Percentiles rank a stretch among this genome's conserved stretches.
These are phyloP conservation scores for Blastobotrys aristatus DNA, from an alignment of 1,139 yeast species.

Conservation along the genomic window DNA sequence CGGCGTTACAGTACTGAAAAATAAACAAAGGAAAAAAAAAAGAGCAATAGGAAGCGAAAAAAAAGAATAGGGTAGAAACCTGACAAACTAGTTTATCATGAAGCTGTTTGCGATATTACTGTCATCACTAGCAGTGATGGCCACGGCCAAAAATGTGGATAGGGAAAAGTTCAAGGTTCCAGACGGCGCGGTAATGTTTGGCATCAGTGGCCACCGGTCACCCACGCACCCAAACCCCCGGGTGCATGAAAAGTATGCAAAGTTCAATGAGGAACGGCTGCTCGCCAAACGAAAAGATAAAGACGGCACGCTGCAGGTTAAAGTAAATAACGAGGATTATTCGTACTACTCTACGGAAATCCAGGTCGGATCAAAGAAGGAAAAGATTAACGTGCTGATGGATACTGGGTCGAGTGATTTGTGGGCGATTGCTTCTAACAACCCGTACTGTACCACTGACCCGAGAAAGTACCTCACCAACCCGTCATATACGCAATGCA, in stretches of 20 bases:
- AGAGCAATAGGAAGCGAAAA: background rate
- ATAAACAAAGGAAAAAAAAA: too few relatives aligned
- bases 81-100: background rate
- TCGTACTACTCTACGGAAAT: conserved; percentile 37
- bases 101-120: too few relatives aligned
- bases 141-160: background rate
- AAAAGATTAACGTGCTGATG: conserved; percentile 33
- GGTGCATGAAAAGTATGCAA: conserved; percentile 1
- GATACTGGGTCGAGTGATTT: conserved; percentile 52
- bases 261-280: background rate
- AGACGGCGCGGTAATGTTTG: conserved; percentile 7
- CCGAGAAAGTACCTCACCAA: conserved; percentile 2
- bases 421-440: conserved; percentile 46
- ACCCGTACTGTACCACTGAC: conserved; percentile 29
- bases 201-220: conserved; percentile 6
- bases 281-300: conserved; percentile 14
- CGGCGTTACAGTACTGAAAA: background rate
- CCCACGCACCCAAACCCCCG: conserved; percentile 11
- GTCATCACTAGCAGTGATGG: background rate
- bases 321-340: conserved; percentile 20
- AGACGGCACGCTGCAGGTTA: conserved; percentile 13
- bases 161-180: background rate
- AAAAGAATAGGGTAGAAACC: background rate
- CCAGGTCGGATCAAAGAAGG: conserved; percentile 39
- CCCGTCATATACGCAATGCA: conserved; percentile 18